Conservation (phyloP, 108 stramenopile species). For the Aurantiochytrium sp. region DNA sequence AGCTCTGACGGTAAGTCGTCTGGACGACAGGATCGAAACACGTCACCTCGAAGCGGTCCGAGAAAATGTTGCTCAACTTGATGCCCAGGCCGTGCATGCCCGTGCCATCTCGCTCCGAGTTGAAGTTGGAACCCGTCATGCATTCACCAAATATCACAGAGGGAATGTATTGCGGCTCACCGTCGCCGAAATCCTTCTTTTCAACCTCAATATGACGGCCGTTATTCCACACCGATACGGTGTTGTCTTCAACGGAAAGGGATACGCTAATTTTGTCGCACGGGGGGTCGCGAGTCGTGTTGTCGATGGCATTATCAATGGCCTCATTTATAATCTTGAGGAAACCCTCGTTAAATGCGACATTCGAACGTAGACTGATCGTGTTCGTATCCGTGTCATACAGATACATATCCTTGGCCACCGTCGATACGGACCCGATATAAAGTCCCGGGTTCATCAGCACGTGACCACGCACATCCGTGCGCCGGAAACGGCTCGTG, state of each 20-base stretch:
- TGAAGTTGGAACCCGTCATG: conserved; percentile 42
- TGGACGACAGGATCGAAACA: conserved; percentile 57
- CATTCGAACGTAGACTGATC: neutral
- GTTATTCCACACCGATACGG: neutral
- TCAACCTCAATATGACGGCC: neutral
- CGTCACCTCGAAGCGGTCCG: conserved; percentile 65
- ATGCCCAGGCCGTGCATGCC: conserved; percentile 82
- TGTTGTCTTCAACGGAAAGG: neutral
- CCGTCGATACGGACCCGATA: neutral
- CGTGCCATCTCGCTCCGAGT: conserved; percentile 53
- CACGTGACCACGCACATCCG: neutral
- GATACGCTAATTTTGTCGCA: neutral
- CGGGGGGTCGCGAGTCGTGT: neutral
- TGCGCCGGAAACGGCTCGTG: neutral
- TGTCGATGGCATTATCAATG: neutral
- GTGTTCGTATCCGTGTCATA: neutral
- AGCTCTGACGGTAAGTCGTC: conserved; percentile 57
- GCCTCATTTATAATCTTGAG: neutral
- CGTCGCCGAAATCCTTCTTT: neutral
- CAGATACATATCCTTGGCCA: neutral
- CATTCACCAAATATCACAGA: conserved; percentile 41
- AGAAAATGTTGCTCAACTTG: conserved; percentile 81
- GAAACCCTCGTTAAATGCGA: neutral
- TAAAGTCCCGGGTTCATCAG: neutral
- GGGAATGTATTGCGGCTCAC: neutral